phyloP scores from a whole-genome alignment of 257 asterid genomes.

The Scutellaria minor region DNA sequence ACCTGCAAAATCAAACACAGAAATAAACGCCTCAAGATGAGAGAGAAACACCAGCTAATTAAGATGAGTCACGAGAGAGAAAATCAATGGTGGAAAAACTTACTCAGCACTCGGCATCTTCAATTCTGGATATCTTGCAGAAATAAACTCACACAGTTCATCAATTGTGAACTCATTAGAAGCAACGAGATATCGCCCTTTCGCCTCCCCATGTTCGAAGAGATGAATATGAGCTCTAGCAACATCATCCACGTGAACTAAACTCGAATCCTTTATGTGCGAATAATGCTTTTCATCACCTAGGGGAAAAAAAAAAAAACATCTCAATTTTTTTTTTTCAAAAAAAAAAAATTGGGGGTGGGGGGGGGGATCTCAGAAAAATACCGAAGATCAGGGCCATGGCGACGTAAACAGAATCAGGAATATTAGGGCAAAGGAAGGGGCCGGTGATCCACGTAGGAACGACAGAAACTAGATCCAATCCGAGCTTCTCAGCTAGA shows the following conservation, averaged over 20 bases:
- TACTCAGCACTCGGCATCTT: conserved; percentile 57
- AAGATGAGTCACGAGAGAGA: not conserved
- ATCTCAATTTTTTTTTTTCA: not conserved
- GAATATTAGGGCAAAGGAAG: conserved; percentile 51
- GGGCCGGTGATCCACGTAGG: conserved; percentile 70
- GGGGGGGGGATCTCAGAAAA: not conserved
- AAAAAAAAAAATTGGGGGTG: not conserved
- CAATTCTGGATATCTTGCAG: conserved; percentile 51
- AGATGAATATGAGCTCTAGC: conserved; percentile 66
- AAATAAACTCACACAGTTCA: conserved; percentile 42
- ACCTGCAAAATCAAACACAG: conserved; percentile 11
- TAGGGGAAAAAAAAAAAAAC: not conserved
- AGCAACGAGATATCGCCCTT: conserved; percentile 59
- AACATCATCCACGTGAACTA: conserved; percentile 63
- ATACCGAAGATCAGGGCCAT: conserved; percentile 56
- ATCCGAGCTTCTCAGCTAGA: conserved; percentile 49
- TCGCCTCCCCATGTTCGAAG: conserved; percentile 51
- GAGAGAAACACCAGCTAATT: not conserved
- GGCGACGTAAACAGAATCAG: conserved; percentile 47
- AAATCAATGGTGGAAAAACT: not conserved
- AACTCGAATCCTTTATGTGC: conserved; percentile 12
- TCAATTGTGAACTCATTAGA: conserved; percentile 40
- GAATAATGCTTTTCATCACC: conserved; percentile 38
- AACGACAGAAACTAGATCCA: conserved; percentile 54
- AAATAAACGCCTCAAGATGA: not conserved